phyloP scores from a whole-genome alignment of 306 rosid genomes.

The Geum urbanum region DNA sequence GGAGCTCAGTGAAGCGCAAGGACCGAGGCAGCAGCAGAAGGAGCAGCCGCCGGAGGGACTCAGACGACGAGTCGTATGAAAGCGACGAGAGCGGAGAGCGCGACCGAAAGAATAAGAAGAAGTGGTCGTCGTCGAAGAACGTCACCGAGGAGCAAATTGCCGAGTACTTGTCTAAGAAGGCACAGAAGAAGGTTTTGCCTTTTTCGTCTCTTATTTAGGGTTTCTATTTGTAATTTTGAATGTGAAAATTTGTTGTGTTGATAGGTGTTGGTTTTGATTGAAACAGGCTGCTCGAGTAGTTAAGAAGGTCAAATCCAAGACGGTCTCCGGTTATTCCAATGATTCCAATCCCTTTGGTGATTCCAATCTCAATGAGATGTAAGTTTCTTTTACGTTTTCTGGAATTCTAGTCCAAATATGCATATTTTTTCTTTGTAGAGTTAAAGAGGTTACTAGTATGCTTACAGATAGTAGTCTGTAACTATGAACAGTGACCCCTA shows the following conservation, averaged over 20 bases:
- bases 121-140: constrained; percentile 34
- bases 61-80: constrained; percentile 37
- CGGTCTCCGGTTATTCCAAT: constrained; percentile 80
- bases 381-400: constrained; percentile 14
- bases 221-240: background rate
- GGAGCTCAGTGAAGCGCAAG: constrained; percentile 33
- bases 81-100: constrained; percentile 38
- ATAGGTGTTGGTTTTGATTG: background rate
- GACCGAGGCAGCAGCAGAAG: constrained; percentile 26
- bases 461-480: background rate
- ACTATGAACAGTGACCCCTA: background rate
- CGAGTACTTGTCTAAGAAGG: constrained; percentile 74
- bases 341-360: constrained; percentile 96
- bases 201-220: background rate
- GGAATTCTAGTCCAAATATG: background rate
- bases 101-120: constrained; percentile 37
- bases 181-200: constrained; percentile 64
- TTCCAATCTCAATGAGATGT: constrained; percentile 89
- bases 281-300: constrained; percentile 60
- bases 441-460: background rate
- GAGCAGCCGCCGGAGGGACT: constrained; percentile 36
- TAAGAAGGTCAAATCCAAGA: constrained; percentile 58
- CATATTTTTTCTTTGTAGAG: background rate
- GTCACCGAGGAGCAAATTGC: constrained; percentile 61
- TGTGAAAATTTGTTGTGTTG: background rate